phyloP scores from a whole-genome alignment of 371 early-diverging fungal genomes.

The Polyrhizophydium stewartii region DNA sequence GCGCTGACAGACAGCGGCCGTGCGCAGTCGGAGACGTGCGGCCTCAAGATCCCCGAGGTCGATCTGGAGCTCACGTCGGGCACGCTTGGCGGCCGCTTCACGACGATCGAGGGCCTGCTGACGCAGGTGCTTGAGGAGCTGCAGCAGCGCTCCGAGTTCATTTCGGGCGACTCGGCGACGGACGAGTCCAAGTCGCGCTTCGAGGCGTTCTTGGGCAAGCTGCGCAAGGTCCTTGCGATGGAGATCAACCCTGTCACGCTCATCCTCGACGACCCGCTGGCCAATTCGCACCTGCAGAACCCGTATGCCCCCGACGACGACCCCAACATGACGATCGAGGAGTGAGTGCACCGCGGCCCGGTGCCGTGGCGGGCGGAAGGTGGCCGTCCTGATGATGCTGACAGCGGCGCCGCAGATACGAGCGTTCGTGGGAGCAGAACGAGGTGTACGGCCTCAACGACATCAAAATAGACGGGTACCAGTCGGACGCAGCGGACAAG shows the following conservation, averaged over 20 bases:
- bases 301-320: constrained; percentile 90
- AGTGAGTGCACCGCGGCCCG: neutral
- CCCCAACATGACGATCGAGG: constrained; percentile 84
- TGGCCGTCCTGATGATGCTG: too few relatives aligned
- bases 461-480: constrained; percentile 47
- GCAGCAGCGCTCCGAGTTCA: constrained; percentile 57
- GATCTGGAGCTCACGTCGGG: constrained; percentile 76
- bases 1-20: neutral
- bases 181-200: constrained; percentile 54
- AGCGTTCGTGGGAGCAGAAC: constrained; percentile 81
- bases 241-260: constrained; percentile 40
- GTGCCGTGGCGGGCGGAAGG: too few relatives aligned
- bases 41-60: constrained; percentile 85
- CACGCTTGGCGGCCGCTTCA: constrained; percentile 94
- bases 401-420: constrained; percentile 41
- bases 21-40: constrained; percentile 81
- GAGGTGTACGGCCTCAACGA: constrained; percentile 86
- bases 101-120: constrained; percentile 91
- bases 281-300: constrained; percentile 69
- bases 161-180: constrained; percentile 69
- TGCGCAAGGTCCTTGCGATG: constrained; percentile 48
- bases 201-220: constrained; percentile 58
- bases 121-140: constrained; percentile 86
- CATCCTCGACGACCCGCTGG: constrained; percentile 88
- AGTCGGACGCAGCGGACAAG: too few relatives aligned